Base-by-base conservation (phyloP, 2,329 filamentous ascomycete genomes). In the Colletotrichum falcatum region DNA sequence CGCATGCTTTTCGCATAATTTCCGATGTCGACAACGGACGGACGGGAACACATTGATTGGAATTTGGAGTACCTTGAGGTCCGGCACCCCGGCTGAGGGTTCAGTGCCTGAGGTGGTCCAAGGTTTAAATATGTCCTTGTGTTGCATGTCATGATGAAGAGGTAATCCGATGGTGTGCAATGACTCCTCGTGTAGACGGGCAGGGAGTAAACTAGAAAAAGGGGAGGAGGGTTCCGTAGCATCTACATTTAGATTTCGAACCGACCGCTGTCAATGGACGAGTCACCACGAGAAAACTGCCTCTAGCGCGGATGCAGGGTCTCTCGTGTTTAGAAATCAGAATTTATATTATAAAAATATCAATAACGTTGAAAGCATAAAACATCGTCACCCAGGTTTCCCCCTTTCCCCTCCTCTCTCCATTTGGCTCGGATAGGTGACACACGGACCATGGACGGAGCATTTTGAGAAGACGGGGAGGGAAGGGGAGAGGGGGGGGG, bases 401-500 rank as follows among this genome's bases (percentile, higher is more conserved):
- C 5, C n/a, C 12, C 44, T 46, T 11, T 11, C n/a, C 1, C n/a
- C 11, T 9, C 7, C 5, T 49, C 46, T 11, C 44, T 12, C n/a
- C 26, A 1, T 33, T 1, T 16, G 30, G 53, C 53, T 55, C 33
- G 12, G 53, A 55, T 20, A 14, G 11, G 20, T 55, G 33, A 7
- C 53, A 55, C 53, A 55, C 53, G 11, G 53, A 55, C 53, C 53
- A 33, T 37, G 30, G 53, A 16, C 30, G 20, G n/a, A n/a, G n/a
- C n/a, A n/a, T n/a, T n/a, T n/a, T n/a, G n/a, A n/a, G n/a, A n/a
- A n/a, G n/a, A n/a, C n/a, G n/a, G n/a, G n/a, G n/a, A n/a, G n/a
- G n/a, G n/a, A n/a, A n/a, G n/a, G n/a, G n/a, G n/a, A n/a, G n/a
- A n/a, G n/a, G n/a, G n/a, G n/a, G n/a, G n/a, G n/a, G n/a, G n/a